Evolutionary conservation across 2,329 filamentous ascomycete genomes (phyloP).

Genomic region (Arthrobotrys pseudoclavata): DNA sequence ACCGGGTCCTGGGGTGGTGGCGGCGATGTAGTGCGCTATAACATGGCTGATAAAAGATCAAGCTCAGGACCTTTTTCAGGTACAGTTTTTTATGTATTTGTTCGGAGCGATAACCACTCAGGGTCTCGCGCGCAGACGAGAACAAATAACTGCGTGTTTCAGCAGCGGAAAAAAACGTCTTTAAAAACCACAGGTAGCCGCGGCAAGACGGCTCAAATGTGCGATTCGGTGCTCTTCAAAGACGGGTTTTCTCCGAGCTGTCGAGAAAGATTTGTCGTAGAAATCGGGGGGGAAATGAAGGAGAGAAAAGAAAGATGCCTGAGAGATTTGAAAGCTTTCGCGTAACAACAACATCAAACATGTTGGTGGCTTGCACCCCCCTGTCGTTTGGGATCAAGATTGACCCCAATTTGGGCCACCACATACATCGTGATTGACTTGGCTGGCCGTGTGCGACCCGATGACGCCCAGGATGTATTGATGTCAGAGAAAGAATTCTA

Average conservation of each 20-base stretch:
- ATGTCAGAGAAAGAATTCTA: not conserved
- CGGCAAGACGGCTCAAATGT: not conserved
- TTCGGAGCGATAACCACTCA: slow-evolving; percentile 18
- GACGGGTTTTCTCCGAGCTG: not conserved
- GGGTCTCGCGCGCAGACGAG: not conserved
- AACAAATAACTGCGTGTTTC: slow-evolving; percentile 39
- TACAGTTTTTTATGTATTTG: not conserved
- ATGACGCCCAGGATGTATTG: not conserved
- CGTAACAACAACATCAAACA: slow-evolving; percentile 16
- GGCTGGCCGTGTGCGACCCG: not conserved
- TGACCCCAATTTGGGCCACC: not conserved
- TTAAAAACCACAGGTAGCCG: not conserved
- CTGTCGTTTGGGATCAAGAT: not conserved
- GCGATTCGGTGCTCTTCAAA: not conserved
- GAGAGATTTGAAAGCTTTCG: not conserved
- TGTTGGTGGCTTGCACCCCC: slow-evolving; percentile 15
- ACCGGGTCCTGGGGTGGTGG: not conserved
- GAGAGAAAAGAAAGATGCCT: not conserved
- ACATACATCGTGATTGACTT: not conserved
- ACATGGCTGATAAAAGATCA: slow-evolving; percentile 11
- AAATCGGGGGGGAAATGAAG: not conserved
- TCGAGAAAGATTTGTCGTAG: slow-evolving; percentile 4
- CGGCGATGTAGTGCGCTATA: not conserved
- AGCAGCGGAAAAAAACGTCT: slow-evolving; percentile 16
- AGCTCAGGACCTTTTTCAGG: not conserved